A percentile compares a stretch with the other conserved stretches of the same genome.
phyloP scores from a whole-genome alignment of 495 filamentous ascomycete genomes.

The Diplogelasinospora grovesii region DNA sequence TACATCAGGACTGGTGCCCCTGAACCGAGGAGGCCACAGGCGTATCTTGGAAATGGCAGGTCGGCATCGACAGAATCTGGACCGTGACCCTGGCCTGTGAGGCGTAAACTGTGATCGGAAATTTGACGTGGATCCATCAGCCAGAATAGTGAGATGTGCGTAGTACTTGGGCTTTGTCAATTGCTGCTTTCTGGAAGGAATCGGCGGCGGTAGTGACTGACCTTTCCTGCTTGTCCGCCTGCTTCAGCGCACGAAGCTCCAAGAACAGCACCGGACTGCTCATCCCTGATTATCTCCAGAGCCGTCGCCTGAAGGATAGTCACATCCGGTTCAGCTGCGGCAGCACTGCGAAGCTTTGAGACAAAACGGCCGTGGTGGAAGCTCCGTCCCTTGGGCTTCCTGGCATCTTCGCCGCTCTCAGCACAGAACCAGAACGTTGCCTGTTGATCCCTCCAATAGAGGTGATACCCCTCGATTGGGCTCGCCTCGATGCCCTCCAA shows the following conservation, averaged over 20 bases:
- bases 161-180: too few relatives aligned
- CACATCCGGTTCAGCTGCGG: not conserved
- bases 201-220: not conserved
- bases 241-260: conserved; percentile 2
- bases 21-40: too few relatives aligned
- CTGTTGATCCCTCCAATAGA: conserved; percentile 62
- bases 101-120: conserved; percentile 11
- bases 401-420: conserved; percentile 1
- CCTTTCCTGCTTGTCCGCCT: not conserved
- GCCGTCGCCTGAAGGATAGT: conserved; percentile 8
- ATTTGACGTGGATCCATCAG: conserved; percentile 11
- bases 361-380: conserved; percentile 63
- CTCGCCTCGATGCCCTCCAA: conserved; percentile 75
- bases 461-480: conserved; percentile 63
- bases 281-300: conserved; percentile 9
- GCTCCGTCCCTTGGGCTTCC: conserved; percentile 44
- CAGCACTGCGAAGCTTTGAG: conserved; percentile 33
- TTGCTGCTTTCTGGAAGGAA: not conserved
- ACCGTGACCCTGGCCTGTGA: conserved; percentile 6
- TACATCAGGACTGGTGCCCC: conserved; percentile 12
- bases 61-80: conserved; percentile 9
- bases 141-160: conserved; percentile 8
- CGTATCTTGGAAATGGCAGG: too few relatives aligned
- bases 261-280: not conserved
- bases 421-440: conserved; percentile 59